These are phyloP conservation scores for Umbilicaria muhlenbergii DNA, from an alignment of 495 filamentous ascomycete species.

Conservation along the genomic window DNA sequence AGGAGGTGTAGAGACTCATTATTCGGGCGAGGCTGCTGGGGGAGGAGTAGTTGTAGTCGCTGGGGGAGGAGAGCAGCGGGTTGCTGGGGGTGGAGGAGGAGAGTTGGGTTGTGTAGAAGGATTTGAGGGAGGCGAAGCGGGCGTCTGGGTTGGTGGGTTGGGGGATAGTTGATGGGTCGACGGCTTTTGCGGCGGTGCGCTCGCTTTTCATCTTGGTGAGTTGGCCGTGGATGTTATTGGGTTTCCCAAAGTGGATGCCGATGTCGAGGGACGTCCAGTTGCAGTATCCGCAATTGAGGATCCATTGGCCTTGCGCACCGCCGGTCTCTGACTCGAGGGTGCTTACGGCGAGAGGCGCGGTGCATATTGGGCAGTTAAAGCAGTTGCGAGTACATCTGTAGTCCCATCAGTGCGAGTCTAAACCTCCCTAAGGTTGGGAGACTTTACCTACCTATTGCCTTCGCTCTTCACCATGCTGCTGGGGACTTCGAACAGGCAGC, in stretches of 20 bases:
- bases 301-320: slow-evolving; percentile 47
- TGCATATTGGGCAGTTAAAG: slow-evolving; percentile 84
- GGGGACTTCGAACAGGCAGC: slow-evolving; percentile 86
- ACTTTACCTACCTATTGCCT: slow-evolving; percentile 61
- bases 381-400: slow-evolving; percentile 82
- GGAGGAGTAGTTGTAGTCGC: slow-evolving; percentile 54
- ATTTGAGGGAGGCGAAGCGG: slow-evolving; percentile 39
- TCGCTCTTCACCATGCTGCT: slow-evolving; percentile 80
- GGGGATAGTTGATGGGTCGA: slow-evolving; percentile 23
- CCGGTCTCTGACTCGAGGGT: slow-evolving; percentile 37
- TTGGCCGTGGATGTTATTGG: slow-evolving; percentile 70
- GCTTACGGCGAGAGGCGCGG: slow-evolving; percentile 60
- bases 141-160: slow-evolving; percentile 20
- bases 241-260: slow-evolving; percentile 77
- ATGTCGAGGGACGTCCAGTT: slow-evolving; percentile 82
- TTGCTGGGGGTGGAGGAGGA: slow-evolving; percentile 36
- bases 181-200: slow-evolving; percentile 11
- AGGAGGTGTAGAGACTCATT: slow-evolving; percentile 77
- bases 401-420: not conserved
- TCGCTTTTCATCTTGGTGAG: slow-evolving; percentile 34
- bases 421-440: not conserved
- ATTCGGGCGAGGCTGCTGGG: slow-evolving; percentile 71
- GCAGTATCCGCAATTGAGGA: slow-evolving; percentile 77
- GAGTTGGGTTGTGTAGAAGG: slow-evolving; percentile 61
- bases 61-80: slow-evolving; percentile 28